Evolutionary conservation across 495 filamentous ascomycete species (phyloP).

Genomic region (Aspergillus nidulans): DNA sequence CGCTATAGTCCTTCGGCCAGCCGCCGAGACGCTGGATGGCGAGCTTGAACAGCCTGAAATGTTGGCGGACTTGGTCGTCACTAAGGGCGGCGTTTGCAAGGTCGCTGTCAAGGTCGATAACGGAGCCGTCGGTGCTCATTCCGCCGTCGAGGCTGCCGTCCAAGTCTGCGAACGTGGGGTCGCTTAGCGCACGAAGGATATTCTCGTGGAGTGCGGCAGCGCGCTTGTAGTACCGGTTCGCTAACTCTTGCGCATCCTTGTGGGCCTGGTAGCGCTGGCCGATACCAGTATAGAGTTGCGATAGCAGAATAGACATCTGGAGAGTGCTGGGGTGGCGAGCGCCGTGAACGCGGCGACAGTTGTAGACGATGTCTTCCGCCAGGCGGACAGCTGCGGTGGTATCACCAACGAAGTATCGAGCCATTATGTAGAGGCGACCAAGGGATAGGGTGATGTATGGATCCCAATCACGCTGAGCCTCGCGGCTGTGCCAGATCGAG

Average conservation of each 20-base stretch:
- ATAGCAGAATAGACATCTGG: conserved; percentile 33
- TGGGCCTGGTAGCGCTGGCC: conserved; percentile 27
- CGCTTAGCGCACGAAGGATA: conserved; percentile 31
- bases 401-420: conserved; percentile 32
- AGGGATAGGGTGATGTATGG: conserved; percentile 30
- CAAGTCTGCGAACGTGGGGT: conserved; percentile 28
- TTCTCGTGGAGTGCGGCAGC: conserved; percentile 34
- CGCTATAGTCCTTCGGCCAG: conserved; percentile 37
- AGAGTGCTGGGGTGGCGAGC: conserved; percentile 31
- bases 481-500: conserved; percentile 34
- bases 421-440: conserved; percentile 34
- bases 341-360: conserved; percentile 40
- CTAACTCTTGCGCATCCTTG: conserved; percentile 31
- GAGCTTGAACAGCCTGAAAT: conserved; percentile 37
- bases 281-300: conserved; percentile 35
- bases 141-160: conserved; percentile 16
- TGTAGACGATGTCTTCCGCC: conserved; percentile 43
- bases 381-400: conserved; percentile 30
- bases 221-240: conserved; percentile 40
- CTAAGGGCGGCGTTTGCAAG: not conserved
- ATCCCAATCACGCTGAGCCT: conserved; percentile 24
- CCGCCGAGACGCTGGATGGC: conserved; percentile 34
- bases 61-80: conserved; percentile 29
- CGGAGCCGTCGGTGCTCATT: conserved; percentile 15
- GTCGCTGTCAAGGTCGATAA: conserved; percentile 3